These are phyloP conservation scores for Sugiyamaella xylanicola DNA, from an alignment of 1,139 yeast genomes.

Conservation along the genomic window DNA sequence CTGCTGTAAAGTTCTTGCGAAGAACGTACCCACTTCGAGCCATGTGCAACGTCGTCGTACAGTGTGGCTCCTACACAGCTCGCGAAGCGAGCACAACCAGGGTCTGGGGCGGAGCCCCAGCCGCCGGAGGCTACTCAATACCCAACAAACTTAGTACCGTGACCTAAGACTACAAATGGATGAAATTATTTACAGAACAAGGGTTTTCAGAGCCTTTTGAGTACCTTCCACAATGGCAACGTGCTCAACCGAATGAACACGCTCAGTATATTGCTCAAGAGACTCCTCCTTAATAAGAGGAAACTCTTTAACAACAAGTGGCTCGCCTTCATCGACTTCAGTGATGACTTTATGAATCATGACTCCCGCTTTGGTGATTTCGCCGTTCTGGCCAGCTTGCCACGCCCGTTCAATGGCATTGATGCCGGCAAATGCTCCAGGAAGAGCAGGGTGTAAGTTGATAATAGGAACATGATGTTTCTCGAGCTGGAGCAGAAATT, in stretches of 20 bases:
- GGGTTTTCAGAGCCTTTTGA: conserved; percentile 54
- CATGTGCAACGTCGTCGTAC: too few relatives aligned
- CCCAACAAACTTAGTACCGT: too few relatives aligned
- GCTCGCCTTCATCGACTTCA: conserved; percentile 92
- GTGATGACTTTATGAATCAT: conserved; percentile 96
- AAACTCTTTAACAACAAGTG: conserved; percentile 77
- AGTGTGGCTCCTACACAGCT: too few relatives aligned
- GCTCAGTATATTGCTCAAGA: conserved; percentile 72
- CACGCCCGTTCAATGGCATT: conserved; percentile 96
- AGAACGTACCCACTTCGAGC: too few relatives aligned
- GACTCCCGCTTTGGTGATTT: conserved; percentile 79
- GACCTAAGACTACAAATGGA: conserved; percentile 4
- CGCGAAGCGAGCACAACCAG: not conserved
- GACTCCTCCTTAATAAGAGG: conserved; percentile 71
- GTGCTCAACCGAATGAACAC: conserved; percentile 88
- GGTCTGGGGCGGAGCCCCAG: not conserved
- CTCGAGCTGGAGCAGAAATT: conserved; percentile 67
- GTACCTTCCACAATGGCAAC: conserved; percentile 92
- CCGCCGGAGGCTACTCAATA: not conserved
- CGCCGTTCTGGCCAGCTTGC: conserved; percentile 88
- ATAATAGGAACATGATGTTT: conserved; percentile 67
- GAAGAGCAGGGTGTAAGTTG: conserved; percentile 94
- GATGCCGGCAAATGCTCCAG: conserved; percentile 96
- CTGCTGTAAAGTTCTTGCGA: too few relatives aligned
- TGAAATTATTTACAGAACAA: conserved; percentile 26